A percentile compares a stretch with the other conserved stretches of the same genome.
Conservation (phyloP, 2,329 filamentous ascomycete genomes). For the Colletotrichum caudatum region DNA sequence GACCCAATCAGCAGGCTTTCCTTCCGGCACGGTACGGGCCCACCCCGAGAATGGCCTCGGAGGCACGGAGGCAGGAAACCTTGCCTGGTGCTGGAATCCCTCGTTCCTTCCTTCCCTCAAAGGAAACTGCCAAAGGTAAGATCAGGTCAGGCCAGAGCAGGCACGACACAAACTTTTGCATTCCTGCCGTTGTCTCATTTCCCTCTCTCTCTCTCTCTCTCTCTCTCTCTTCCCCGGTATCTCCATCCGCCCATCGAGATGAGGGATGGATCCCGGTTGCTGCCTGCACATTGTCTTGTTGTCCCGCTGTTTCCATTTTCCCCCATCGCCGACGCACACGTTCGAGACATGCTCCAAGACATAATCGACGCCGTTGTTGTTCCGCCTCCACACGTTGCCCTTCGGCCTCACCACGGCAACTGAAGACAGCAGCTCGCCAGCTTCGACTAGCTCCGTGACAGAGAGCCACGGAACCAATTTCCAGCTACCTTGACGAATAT, state of each 20-base stretch:
- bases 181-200: conserved; percentile 26
- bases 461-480: conserved; percentile 7
- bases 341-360: conserved; percentile 22
- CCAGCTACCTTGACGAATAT: conserved; percentile 12
- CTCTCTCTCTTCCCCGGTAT: not conserved
- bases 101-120: conserved; percentile 20
- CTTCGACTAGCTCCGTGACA: not conserved
- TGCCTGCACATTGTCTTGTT: conserved; percentile 28
- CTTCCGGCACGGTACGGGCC: not conserved
- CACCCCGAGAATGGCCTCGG: conserved; percentile 1
- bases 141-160: not conserved
- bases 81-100: conserved; percentile 28
- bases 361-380: conserved; percentile 34
- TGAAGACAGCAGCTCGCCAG: conserved; percentile 17
- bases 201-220: not conserved
- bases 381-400: conserved; percentile 27
- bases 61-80: conserved; percentile 17
- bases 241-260: not conserved
- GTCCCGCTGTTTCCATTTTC: conserved; percentile 30
- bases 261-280: conserved; percentile 10
- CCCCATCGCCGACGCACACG: conserved; percentile 31
- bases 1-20: not conserved
- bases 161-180: conserved; percentile 15
- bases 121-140: not conserved
- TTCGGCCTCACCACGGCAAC: conserved; percentile 21